Percentiles rank a stretch among this genome's conserved stretches.
These are phyloP conservation scores for Ceratocystis smalleyi DNA, from an alignment of 2,329 filamentous ascomycete genomes.

Conservation along the genomic window DNA sequence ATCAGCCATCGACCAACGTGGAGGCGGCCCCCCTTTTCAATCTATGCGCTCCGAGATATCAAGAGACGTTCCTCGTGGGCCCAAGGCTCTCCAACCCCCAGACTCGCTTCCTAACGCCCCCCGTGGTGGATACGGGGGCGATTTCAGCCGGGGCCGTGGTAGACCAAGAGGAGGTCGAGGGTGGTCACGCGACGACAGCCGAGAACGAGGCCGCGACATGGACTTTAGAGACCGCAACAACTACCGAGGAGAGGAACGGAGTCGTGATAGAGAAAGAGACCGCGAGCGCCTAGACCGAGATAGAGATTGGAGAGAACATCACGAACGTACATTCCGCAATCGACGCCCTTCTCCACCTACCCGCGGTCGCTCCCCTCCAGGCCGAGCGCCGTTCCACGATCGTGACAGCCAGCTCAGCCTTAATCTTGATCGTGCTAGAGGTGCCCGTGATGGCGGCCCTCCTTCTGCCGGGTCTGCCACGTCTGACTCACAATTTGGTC, in stretches of 20 bases:
- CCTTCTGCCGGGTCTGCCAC: conserved; percentile 55
- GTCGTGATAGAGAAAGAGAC: conserved; percentile 41
- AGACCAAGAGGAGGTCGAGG: conserved; percentile 42
- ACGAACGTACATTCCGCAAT: conserved; percentile 26
- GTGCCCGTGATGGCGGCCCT: conserved; percentile 54
- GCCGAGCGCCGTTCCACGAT: conserved; percentile 49
- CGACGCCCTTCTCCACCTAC: conserved; percentile 43
- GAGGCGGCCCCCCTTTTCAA: conserved; percentile 43
- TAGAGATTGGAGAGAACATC: conserved; percentile 31
- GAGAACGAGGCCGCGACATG: conserved; percentile 42
- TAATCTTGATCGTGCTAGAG: conserved; percentile 51
- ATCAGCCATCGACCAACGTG: conserved; percentile 30
- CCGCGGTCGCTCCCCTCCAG: conserved; percentile 49
- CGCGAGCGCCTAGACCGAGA: conserved; percentile 29
- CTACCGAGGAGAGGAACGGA: conserved; percentile 41
- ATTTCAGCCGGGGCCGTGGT: conserved; percentile 39
- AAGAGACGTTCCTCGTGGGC: conserved; percentile 59
- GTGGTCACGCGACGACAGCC: conserved; percentile 46
- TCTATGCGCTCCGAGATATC: conserved; percentile 40
- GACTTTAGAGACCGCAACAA: conserved; percentile 37
- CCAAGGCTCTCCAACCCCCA: conserved; percentile 48
- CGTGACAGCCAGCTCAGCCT: conserved; percentile 43
- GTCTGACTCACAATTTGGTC: conserved; percentile 48
- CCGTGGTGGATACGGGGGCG: conserved; percentile 49
- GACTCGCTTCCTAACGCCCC: conserved; percentile 54